These are phyloP conservation scores for Linum tenue DNA, from an alignment of 345 rosid genomes.

Conservation along the genomic window DNA sequence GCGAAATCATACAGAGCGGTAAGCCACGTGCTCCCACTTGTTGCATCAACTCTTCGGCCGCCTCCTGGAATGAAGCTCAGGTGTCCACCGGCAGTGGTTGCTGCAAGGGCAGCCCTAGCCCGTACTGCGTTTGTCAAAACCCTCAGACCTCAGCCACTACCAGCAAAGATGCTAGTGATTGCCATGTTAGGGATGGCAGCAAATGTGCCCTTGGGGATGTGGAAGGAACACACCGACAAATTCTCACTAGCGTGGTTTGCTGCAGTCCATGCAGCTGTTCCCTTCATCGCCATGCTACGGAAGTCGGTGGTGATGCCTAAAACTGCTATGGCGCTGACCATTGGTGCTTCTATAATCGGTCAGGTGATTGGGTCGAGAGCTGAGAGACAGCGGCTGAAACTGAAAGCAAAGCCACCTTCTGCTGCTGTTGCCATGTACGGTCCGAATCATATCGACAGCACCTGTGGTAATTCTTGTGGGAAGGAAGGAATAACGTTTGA, in stretches of 20 bases:
- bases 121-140: conserved; percentile 59
- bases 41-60: conserved; percentile 50
- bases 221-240: conserved; percentile 82
- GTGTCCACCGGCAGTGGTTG: conserved; percentile 76
- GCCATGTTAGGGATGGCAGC: conserved; percentile 83
- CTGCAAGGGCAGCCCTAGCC: conserved; percentile 81
- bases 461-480: conserved; percentile 26
- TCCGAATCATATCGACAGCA: conserved; percentile 16
- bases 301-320: conserved; percentile 81
- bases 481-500: conserved; percentile 23
- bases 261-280: conserved; percentile 90
- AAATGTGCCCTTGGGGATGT: conserved; percentile 71
- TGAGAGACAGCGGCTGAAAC: conserved; percentile 57
- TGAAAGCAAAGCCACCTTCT: conserved; percentile 15
- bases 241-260: conserved; percentile 77
- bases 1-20: conserved; percentile 82
- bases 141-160: conserved; percentile 79
- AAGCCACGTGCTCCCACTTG: conserved; percentile 58
- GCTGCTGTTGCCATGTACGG: conserved; percentile 16
- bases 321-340: conserved; percentile 79
- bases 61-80: conserved; percentile 54
- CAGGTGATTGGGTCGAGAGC: conserved; percentile 90
- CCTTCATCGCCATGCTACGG: conserved; percentile 84
- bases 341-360: conserved; percentile 76
- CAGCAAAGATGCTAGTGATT: conserved; percentile 69